Percentiles rank a stretch among this genome's conserved stretches.
Conservation (phyloP, 805 yeast genomes). For the Hermanozyma aechmeae region DNA sequence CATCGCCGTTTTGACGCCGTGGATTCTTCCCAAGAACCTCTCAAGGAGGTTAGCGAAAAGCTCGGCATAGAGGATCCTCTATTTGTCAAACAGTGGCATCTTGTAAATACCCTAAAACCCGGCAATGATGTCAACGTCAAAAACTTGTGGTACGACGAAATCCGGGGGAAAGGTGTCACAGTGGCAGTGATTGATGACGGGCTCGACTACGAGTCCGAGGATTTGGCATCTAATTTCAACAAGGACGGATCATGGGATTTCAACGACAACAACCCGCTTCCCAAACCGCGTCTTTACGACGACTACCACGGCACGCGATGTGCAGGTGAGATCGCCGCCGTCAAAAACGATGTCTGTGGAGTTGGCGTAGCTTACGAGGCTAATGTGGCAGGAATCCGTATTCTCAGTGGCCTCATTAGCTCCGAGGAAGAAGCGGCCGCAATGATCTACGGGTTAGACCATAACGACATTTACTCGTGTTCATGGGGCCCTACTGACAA, state of each 20-base stretch:
- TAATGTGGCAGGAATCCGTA: constrained; percentile 82
- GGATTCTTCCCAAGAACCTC: constrained; percentile 44
- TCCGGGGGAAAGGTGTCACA: constrained; percentile 74
- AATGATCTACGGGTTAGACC: constrained; percentile 66
- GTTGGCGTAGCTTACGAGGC: constrained; percentile 90
- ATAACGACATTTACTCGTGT: constrained; percentile 90
- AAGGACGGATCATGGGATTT: constrained; percentile 88
- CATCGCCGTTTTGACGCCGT: constrained; percentile 11
- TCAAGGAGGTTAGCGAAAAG: constrained; percentile 38
- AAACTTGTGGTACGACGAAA: constrained; percentile 74
- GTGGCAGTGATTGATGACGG: constrained; percentile 95
- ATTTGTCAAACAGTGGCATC: constrained; percentile 86
- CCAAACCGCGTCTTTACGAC: constrained; percentile 70
- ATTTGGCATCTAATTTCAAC: constrained; percentile 60
- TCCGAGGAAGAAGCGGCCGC: constrained; percentile 90
- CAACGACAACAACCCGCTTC: constrained; percentile 65
- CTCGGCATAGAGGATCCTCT: constrained; percentile 73
- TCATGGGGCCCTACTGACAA: constrained; percentile 99
- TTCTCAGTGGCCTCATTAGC: constrained; percentile 71
- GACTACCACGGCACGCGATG: constrained; percentile 96
- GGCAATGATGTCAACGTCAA: constrained; percentile 84
- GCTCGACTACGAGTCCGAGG: constrained; percentile 70
- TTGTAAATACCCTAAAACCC: constrained; percentile 61
- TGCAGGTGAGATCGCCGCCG: constrained; percentile 95
- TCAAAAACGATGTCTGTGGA: constrained; percentile 85